Conservation (phyloP, 2,329 filamentous ascomycete genomes). For the Sphaerulina musiva region DNA sequence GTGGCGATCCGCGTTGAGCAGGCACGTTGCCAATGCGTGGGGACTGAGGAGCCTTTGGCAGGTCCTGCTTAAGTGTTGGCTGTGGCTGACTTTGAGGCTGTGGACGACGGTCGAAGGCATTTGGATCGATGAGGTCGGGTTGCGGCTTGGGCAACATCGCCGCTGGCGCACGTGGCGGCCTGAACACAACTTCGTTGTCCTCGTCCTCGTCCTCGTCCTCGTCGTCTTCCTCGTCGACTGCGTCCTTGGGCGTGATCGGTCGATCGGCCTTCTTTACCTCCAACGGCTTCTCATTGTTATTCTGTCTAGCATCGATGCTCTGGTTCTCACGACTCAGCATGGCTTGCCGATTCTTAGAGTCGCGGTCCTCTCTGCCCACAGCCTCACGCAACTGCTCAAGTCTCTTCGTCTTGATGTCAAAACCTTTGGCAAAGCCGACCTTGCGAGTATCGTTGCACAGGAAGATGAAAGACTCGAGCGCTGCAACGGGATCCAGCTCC, state of each 20-base stretch:
- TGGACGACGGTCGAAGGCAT: slow-evolving; percentile 41
- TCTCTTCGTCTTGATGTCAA: slow-evolving; percentile 46
- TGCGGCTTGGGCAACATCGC: slow-evolving; percentile 28
- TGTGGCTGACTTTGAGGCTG: slow-evolving; percentile 13
- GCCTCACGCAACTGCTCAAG: slow-evolving; percentile 46
- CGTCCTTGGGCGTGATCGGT: slow-evolving; percentile 6
- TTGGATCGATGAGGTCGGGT: slow-evolving; percentile 41
- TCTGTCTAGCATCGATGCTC: slow-evolving; percentile 4
- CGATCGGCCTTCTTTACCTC: slow-evolving; percentile 2
- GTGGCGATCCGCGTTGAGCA: slow-evolving; percentile 15
- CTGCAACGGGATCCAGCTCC: slow-evolving; percentile 42
- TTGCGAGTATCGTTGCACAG: slow-evolving; percentile 46
- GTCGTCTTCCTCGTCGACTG: slow-evolving; percentile 14
- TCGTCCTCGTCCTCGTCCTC: slow-evolving; percentile 19
- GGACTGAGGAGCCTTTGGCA: slow-evolving; percentile 15
- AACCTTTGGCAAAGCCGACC: slow-evolving; percentile 43
- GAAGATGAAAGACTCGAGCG: slow-evolving; percentile 47
- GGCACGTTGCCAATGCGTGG: slow-evolving; percentile 13
- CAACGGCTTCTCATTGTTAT: background rate
- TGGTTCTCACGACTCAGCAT: slow-evolving; percentile 28
- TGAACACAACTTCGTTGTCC: slow-evolving; percentile 24
- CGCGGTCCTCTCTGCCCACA: slow-evolving; percentile 44
- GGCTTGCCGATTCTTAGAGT: slow-evolving; percentile 36
- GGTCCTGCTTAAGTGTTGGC: slow-evolving; percentile 3
- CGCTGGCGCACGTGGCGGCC: slow-evolving; percentile 30